Evolutionary conservation across 768 basidiomycete species (phyloP).

Genomic region (Rhodotorula sphaerocarpa): DNA sequence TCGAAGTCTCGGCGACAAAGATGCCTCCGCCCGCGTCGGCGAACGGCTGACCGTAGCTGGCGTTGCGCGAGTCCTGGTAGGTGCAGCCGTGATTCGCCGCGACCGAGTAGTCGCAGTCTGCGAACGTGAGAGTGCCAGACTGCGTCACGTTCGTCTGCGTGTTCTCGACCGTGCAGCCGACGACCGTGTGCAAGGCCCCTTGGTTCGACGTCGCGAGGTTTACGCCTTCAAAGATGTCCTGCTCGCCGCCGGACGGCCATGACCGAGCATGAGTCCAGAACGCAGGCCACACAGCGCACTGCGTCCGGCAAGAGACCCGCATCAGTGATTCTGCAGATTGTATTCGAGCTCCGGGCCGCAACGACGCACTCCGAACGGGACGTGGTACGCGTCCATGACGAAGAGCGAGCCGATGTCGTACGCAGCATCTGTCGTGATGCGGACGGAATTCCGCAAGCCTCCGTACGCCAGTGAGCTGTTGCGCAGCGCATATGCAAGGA

Average conservation of each 20-base stretch:
- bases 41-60: conserved; percentile 47
- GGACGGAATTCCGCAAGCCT: conserved; percentile 36
- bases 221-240: conserved; percentile 75
- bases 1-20: conserved; percentile 47
- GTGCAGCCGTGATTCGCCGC: conserved; percentile 25
- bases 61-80: conserved; percentile 25
- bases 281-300: conserved; percentile 42
- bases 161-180: conserved; percentile 39
- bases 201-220: conserved; percentile 60
- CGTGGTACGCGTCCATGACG: conserved; percentile 41
- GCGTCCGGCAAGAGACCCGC: not conserved
- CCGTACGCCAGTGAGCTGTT: conserved; percentile 27
- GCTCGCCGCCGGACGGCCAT: conserved; percentile 47
- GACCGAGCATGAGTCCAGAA: conserved; percentile 22
- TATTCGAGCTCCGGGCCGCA: too few species aligned
- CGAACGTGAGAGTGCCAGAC: conserved; percentile 35
- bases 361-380: conserved; percentile 48
- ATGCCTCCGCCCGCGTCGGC: conserved; percentile 50
- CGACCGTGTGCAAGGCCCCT: conserved; percentile 64
- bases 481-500: too few species aligned
- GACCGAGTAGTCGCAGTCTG: conserved; percentile 20
- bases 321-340: not conserved
- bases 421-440: conserved; percentile 32
- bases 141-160: conserved; percentile 1
- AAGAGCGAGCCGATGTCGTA: conserved; percentile 34